Evolutionary conservation across 805 yeast species (phyloP).

Genomic region (Kuraishia ogatae): DNA sequence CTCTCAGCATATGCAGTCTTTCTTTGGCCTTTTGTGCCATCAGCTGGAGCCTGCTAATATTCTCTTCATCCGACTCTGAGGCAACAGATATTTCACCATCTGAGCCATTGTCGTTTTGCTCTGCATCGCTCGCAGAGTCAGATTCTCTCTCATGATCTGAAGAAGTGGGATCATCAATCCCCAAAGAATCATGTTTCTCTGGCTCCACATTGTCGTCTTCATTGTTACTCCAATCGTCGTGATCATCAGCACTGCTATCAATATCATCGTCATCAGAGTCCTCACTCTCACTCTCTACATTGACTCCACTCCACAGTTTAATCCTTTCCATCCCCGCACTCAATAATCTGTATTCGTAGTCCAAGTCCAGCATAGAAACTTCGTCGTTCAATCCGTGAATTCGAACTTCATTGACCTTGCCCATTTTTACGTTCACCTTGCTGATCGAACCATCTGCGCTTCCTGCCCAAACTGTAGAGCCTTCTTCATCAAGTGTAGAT

Average conservation of each 20-base stretch:
- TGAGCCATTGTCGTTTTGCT: background rate
- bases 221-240: constrained; percentile 7
- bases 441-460: constrained; percentile 68
- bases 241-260: constrained; percentile 9
- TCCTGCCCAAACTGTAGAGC: constrained; percentile 65
- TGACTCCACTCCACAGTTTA: constrained; percentile 43
- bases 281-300: constrained; percentile 4
- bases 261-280: constrained; percentile 7
- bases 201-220: constrained; percentile 3
- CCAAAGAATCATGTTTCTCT: background rate
- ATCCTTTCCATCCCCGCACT: constrained; percentile 80
- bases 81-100: background rate
- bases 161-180: constrained; percentile 6
- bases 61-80: background rate
- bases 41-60: background rate
- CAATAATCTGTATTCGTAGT: constrained; percentile 68
- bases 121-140: constrained; percentile 3
- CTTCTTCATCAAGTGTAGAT: constrained; percentile 45
- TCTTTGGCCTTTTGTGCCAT: background rate
- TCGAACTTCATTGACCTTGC: constrained; percentile 57
- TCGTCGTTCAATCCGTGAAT: constrained; percentile 67
- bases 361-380: constrained; percentile 69
- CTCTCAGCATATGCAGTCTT: background rate
- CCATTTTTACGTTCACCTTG: constrained; percentile 55
- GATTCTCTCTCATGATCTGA: constrained; percentile 9